These are phyloP conservation scores for Chlamydomonas sp. DNA, from an alignment of 139 green algal genomes.

Conservation along the genomic window DNA sequence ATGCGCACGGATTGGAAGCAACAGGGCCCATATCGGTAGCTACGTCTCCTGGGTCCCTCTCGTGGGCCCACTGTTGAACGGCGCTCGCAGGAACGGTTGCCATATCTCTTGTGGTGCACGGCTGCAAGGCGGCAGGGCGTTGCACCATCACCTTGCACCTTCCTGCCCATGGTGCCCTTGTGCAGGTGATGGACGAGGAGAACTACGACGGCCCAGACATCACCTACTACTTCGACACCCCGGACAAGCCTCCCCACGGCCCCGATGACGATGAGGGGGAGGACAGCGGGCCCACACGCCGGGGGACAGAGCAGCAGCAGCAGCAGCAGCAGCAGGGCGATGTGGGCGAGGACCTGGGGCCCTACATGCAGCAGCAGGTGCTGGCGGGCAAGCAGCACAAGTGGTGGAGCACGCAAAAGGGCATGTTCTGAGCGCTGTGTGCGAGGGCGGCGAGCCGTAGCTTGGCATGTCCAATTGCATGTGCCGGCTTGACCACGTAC, in stretches of 20 bases:
- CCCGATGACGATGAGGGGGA: neutral
- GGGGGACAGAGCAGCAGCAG: too few relatives aligned
- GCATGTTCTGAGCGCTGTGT: too few relatives aligned
- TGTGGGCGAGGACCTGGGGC: neutral
- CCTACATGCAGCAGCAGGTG: neutral
- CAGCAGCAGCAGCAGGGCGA: neutral
- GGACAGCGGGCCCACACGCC: neutral
- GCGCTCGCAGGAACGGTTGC: too few relatives aligned
- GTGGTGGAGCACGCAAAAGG: neutral
- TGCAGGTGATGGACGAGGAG: slow-evolving; percentile 63
- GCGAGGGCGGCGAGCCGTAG: too few relatives aligned
- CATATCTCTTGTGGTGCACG: too few relatives aligned
- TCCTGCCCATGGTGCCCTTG: neutral
- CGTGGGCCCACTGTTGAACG: neutral
- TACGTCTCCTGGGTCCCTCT: neutral
- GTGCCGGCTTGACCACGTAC: too few relatives aligned
- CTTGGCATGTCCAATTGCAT: too few relatives aligned
- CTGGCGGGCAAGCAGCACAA: neutral
- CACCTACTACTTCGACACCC: slow-evolving; percentile 60
- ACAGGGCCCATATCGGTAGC: neutral
- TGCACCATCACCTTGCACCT: neutral
- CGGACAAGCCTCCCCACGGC: neutral
- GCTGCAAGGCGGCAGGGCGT: too few relatives aligned
- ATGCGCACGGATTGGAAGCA: neutral
- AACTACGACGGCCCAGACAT: slow-evolving; percentile 86